Evolutionary conservation across 805 yeast species (phyloP), one percentile per base, ranked within the genome.

Genomic region (Monosporozyma servazzii): DNA sequence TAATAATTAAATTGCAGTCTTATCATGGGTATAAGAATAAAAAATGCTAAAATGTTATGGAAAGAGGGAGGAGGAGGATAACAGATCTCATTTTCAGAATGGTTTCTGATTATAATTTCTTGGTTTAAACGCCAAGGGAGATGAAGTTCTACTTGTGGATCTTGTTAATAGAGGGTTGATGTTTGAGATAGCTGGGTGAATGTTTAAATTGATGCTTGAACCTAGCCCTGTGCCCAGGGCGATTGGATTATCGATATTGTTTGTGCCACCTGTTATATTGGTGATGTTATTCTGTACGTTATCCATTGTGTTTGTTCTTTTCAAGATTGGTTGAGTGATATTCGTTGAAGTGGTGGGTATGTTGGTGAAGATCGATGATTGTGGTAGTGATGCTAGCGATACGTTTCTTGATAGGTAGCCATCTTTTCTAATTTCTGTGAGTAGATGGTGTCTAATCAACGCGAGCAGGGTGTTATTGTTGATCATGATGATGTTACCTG

Each of bases 371-470:
- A 41, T 21, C 15, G 44, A 41, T 11, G 21, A 15, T 13, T 62
- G 62, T 31, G 64, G 62, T 41, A 63, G 40, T 9, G 66, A 63
- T 13, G 58, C 48, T 15, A 58, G 37, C 2, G 69, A 65, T 23
- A 56, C 56, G 51, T 61, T 63, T 41, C 68, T 58, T 18, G 69
- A 63, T 13, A 57, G 43, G 46, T 57, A 60, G 15, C 57, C 58
- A 17, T 67, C 70, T 44, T 57, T 63, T 45, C 58, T 57, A 8
- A 66, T 58, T 53, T 67, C 70, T 31, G 59, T 59, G 21, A 69
- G 62, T 21, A 74, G 55, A 44, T 67, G 65, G 50, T 69, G 72
- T 56, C 76, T 68, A n/a, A 72, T 69, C 39, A 66, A 56, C 8
- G 70, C 64, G 18, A 74, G 53, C 3, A 73, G 58, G 58, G 71